These are phyloP conservation scores for Trichoderma pleuroti DNA, from an alignment of 2,329 filamentous ascomycete species.

Conservation along the genomic window DNA sequence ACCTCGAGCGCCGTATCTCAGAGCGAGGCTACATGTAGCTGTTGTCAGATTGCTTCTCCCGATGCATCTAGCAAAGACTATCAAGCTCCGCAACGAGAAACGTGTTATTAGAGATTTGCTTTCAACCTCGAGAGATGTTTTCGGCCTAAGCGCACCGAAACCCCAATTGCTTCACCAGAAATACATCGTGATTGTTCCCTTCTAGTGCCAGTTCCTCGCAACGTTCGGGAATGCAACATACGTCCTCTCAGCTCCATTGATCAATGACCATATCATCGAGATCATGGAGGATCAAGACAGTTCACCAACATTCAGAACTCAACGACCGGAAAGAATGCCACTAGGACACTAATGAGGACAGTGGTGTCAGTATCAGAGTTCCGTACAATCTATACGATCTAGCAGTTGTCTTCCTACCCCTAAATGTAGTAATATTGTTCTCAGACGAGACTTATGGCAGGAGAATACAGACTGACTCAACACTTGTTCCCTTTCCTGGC, in stretches of 20 bases:
- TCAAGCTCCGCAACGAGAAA: not conserved
- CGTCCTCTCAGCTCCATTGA: not conserved
- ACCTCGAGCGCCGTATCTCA: not conserved
- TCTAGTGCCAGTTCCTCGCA: not conserved
- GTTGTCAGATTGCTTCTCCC: not conserved
- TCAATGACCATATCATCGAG: not conserved
- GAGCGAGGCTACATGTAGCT: not conserved
- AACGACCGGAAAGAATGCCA: not conserved
- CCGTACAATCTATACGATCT: no score
- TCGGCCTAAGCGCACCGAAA: not conserved
- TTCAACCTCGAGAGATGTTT: not conserved
- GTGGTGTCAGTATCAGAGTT: not conserved
- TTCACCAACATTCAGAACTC: not conserved
- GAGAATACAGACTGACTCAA: not conserved
- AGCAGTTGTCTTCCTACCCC: not conserved
- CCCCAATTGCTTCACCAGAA: not conserved
- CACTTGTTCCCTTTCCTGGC: not conserved
- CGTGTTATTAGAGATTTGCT: not conserved
- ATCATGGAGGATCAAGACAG: not conserved
- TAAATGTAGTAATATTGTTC: not conserved
- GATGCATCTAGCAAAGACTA: not conserved
- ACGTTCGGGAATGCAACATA: not conserved
- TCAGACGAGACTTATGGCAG: not conserved
- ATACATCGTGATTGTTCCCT: not conserved
- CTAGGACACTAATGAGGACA: not conserved